These are phyloP conservation scores for Botrytis cinerea DNA, from an alignment of 2,329 filamentous ascomycete genomes.

Conservation along the genomic window DNA sequence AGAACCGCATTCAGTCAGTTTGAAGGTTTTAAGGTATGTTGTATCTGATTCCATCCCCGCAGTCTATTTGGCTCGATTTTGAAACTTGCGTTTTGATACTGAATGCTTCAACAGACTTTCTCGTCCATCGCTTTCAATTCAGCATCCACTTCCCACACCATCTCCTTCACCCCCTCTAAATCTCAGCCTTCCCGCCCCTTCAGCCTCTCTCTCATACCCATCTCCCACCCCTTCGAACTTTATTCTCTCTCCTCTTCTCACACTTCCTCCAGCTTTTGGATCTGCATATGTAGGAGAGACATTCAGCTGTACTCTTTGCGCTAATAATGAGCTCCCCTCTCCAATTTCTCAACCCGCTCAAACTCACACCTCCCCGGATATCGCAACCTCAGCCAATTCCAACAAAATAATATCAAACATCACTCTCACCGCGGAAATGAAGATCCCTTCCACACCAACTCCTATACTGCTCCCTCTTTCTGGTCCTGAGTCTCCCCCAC, in stretches of 20 bases:
- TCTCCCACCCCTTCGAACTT: constrained; percentile 46
- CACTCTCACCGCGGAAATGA: constrained; percentile 88
- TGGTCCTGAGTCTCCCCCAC: constrained; percentile 10
- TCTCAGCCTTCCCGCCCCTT: constrained; percentile 28
- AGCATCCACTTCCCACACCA: constrained; percentile 52
- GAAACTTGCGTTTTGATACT: neutral
- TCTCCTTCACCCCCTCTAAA: constrained; percentile 43
- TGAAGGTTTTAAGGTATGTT: constrained; percentile 70
- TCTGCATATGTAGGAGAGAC: constrained; percentile 94
- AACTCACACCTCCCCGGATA: neutral
- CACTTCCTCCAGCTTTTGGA: constrained; percentile 86
- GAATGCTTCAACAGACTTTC: constrained; percentile 63
- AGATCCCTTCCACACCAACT: constrained; percentile 68
- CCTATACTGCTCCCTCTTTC: constrained; percentile 67
- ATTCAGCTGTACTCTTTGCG: constrained; percentile 91
- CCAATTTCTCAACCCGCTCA: neutral
- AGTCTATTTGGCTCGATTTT: too few relatives aligned
- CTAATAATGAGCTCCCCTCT: constrained; percentile 76
- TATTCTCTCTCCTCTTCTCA: constrained; percentile 66
- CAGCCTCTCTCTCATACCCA: constrained; percentile 76
- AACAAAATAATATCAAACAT: constrained; percentile 67
- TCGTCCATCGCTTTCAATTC: constrained; percentile 72
- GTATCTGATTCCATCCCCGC: neutral
- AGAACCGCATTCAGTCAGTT: constrained; percentile 75
- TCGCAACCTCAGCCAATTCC: constrained; percentile 36